Evolutionary conservation across 768 basidiomycete species (phyloP).

Genomic region (Tulasnella sp.): DNA sequence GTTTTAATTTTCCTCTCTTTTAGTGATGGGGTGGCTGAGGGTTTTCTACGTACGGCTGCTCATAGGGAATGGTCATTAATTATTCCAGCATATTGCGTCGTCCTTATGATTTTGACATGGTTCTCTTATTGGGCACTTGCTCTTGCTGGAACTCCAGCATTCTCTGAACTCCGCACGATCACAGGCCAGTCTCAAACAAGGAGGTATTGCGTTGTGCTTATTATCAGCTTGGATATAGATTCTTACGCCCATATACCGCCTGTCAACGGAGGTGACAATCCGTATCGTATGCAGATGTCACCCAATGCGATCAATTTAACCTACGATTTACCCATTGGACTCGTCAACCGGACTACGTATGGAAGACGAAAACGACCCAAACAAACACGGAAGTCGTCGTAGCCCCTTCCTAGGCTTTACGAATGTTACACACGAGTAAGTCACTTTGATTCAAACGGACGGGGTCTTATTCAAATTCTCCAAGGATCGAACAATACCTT

Average conservation of each 20-base stretch:
- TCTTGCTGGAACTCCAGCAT: constrained; percentile 53
- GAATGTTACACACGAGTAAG: too few relatives aligned
- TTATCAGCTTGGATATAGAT: constrained; percentile 32
- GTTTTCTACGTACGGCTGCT: neutral
- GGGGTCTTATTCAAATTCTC: constrained; percentile 31
- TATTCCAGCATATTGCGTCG: constrained; percentile 62
- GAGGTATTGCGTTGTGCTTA: neutral
- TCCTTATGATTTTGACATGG: constrained; percentile 63
- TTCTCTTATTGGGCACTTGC: constrained; percentile 65
- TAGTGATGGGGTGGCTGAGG: neutral
- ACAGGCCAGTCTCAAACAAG: constrained; percentile 45
- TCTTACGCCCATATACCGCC: constrained; percentile 40
- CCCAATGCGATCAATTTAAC: constrained; percentile 44
- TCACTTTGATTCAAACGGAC: too few relatives aligned
- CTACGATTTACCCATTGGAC: constrained; percentile 71
- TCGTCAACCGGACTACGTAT: constrained; percentile 68
- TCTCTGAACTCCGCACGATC: constrained; percentile 53
- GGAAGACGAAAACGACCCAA: constrained; percentile 1
- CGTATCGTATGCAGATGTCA: constrained; percentile 38
- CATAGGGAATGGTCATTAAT: constrained; percentile 75
- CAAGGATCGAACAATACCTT: constrained; percentile 71
- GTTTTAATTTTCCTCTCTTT: neutral
- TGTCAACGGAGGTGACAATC: constrained; percentile 23
- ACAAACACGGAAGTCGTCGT: too few relatives aligned
- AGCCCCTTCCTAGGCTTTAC: too few relatives aligned